Percentiles rank a stretch among this genome's conserved stretches.
These are phyloP conservation scores for Collariella sp. DNA, from an alignment of 495 filamentous ascomycete species.

Conservation along the genomic window DNA sequence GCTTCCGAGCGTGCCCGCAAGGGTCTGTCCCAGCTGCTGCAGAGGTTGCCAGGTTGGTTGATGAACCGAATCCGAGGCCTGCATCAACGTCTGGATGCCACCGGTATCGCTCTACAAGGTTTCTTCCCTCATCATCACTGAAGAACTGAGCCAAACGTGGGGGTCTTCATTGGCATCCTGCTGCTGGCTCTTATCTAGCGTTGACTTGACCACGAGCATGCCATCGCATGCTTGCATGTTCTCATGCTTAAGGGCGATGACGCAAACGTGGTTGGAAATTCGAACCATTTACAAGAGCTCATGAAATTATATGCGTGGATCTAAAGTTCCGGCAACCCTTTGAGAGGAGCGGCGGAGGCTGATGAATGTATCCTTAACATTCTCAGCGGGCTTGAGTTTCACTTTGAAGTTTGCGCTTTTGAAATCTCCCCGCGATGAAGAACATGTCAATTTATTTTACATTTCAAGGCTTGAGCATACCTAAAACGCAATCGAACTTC, in stretches of 20 bases:
- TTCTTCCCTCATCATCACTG: not conserved
- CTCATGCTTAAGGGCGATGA: not conserved
- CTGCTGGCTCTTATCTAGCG: not conserved
- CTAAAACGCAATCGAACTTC: not conserved
- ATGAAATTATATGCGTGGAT: too few species aligned
- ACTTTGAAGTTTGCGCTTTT: too few species aligned
- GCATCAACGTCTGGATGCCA: not conserved
- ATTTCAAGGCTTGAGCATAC: too few species aligned
- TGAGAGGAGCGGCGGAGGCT: too few species aligned
- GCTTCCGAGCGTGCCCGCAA: not conserved
- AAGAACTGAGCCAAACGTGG: not conserved
- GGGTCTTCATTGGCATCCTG: not conserved
- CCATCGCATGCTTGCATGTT: slow-evolving; percentile 6
- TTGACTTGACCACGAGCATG: not conserved
- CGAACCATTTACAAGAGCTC: too few species aligned
- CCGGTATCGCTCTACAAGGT: not conserved
- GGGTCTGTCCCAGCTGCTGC: not conserved
- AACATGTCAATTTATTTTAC: too few species aligned
- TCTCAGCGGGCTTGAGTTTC: too few species aligned
- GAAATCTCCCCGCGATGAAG: too few species aligned
- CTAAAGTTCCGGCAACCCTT: too few species aligned
- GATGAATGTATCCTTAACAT: too few species aligned
- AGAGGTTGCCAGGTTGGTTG: too few species aligned
- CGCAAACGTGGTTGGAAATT: too few species aligned
- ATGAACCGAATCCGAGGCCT: not conserved